Percentiles rank a stretch among this genome's conserved stretches.
Conservation (phyloP, 2,329 filamentous ascomycete genomes). For the Phyllosticta citriasiana region DNA sequence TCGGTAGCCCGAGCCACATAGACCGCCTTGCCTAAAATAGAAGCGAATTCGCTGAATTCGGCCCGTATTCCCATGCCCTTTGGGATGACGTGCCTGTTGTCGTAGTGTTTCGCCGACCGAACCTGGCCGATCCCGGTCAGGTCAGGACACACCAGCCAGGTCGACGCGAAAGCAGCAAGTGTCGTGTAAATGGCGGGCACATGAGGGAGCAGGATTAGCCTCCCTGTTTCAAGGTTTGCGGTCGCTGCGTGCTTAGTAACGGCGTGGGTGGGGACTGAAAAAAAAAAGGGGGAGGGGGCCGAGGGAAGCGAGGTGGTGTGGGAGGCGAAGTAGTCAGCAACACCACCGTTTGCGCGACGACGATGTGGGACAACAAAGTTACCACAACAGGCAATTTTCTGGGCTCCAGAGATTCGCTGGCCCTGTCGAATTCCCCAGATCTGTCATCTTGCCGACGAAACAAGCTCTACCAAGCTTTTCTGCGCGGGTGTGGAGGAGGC, state of each 20-base stretch:
- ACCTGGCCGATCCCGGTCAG: background rate
- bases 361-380: background rate
- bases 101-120: background rate
- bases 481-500: background rate
- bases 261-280: background rate
- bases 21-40: background rate
- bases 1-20: background rate
- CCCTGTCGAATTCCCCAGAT: background rate
- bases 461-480: background rate
- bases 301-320: background rate
- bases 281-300: background rate
- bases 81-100: background rate
- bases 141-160: background rate
- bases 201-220: background rate
- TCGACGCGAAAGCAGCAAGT: background rate
- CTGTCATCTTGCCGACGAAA: background rate
- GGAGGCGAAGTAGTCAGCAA: background rate
- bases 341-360: background rate
- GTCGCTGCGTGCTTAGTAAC: background rate
- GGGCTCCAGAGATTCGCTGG: background rate
- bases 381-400: background rate
- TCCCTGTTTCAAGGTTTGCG: background rate
- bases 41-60: background rate
- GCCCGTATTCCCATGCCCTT: background rate
- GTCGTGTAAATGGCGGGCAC: background rate